These are phyloP conservation scores for Botrytis sinoallii DNA, from an alignment of 2,329 filamentous ascomycete species.

Conservation along the genomic window DNA sequence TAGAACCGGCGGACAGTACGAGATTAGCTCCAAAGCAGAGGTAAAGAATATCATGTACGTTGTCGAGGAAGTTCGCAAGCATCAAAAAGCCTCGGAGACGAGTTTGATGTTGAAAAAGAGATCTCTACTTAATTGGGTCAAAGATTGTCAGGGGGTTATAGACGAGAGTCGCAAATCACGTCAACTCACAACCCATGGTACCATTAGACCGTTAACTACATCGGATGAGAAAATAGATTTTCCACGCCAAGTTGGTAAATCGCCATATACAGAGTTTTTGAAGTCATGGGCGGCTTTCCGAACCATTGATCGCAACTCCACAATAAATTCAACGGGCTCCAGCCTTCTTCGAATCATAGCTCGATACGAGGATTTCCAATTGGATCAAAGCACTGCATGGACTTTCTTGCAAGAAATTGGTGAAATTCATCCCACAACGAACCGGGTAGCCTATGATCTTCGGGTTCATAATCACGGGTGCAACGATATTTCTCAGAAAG, in stretches of 20 bases:
- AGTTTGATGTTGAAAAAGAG: neutral
- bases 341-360: conserved; percentile 59
- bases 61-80: conserved; percentile 47
- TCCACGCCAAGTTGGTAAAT: conserved; percentile 6
- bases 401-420: conserved; percentile 75
- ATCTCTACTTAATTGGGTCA: conserved; percentile 43
- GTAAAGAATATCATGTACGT: conserved; percentile 46
- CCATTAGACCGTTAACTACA: conserved; percentile 42
- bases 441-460: conserved; percentile 59
- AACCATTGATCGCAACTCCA: conserved; percentile 51
- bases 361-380: conserved; percentile 52
- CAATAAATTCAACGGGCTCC: conserved; percentile 60
- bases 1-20: conserved; percentile 57
- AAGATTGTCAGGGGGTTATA: conserved; percentile 50
- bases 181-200: conserved; percentile 50
- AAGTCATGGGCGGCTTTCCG: conserved; percentile 63
- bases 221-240: neutral
- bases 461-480: conserved; percentile 40
- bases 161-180: conserved; percentile 50
- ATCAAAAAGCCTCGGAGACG: neutral
- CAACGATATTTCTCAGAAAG: neutral
- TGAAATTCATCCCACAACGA: conserved; percentile 67
- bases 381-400: conserved; percentile 51
- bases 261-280: conserved; percentile 49
- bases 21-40: conserved; percentile 57